Evolutionary conservation across 1,139 yeast genomes (phyloP).

Genomic region (Ashbya aceris): DNA sequence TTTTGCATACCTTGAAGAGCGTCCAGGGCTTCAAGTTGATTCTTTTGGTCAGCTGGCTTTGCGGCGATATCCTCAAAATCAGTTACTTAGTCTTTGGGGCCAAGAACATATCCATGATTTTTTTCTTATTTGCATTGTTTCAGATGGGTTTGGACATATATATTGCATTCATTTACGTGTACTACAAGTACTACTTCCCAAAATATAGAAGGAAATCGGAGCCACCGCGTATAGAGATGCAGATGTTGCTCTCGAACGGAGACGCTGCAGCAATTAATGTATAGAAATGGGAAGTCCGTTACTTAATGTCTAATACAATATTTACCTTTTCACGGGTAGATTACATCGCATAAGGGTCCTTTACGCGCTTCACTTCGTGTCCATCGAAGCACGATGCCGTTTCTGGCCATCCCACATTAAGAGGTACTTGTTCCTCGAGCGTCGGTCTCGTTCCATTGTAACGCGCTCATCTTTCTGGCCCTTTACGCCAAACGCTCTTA

Average conservation of each 20-base stretch:
- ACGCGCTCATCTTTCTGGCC: too few species aligned
- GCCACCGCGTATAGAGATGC: conserved; percentile 4
- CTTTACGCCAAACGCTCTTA: conserved; percentile 19
- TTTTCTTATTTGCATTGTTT: conserved; percentile 68
- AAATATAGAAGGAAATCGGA: background rate
- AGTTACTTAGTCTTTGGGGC: conserved; percentile 67
- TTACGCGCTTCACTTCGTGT: too few species aligned
- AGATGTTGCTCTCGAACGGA: background rate
- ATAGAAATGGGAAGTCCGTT: background rate
- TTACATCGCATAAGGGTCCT: too few species aligned
- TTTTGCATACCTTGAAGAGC: conserved; percentile 57
- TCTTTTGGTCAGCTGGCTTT: conserved; percentile 71
- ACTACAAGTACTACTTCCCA: conserved; percentile 38
- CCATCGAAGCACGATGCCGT: too few species aligned
- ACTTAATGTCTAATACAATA: too few species aligned
- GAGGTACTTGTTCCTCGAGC: too few species aligned
- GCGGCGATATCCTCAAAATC: conserved; percentile 77
- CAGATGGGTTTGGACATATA: conserved; percentile 71
- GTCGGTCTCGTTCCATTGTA: too few species aligned
- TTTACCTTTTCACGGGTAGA: too few species aligned
- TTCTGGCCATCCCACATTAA: too few species aligned
- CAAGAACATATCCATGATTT: conserved; percentile 54
- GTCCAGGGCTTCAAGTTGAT: conserved; percentile 73
- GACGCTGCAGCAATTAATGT: background rate
- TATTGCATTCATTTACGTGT: conserved; percentile 66